Conservation (phyloP, 176 grass and related monocot genomes). For the Phoenix roebelenii region DNA sequence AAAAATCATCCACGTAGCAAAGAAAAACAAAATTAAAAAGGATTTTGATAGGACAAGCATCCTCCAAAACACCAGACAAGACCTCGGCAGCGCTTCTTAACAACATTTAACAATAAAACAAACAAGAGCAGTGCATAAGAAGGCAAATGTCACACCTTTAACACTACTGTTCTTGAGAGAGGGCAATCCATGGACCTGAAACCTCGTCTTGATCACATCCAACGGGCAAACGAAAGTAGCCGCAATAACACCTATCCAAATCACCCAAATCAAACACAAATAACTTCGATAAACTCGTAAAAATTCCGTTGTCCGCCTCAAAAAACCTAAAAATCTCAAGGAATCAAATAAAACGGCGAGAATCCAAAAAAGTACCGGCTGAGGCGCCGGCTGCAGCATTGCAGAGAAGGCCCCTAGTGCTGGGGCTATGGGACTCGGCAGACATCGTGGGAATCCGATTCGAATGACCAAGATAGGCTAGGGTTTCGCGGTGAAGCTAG, state of each 20-base stretch:
- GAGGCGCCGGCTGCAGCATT: conserved; percentile 71
- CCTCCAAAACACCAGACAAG: too few species aligned
- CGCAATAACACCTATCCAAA: conserved; percentile 53
- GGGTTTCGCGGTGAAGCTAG: neutral
- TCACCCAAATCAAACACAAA: neutral
- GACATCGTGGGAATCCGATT: conserved; percentile 40
- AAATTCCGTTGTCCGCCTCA: neutral
- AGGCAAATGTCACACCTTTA: conserved; percentile 34
- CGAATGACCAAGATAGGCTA: neutral
- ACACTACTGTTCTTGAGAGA: conserved; percentile 26
- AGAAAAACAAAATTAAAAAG: too few species aligned
- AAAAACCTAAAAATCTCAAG: conserved; percentile 1
- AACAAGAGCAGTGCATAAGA: too few species aligned
- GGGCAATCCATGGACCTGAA: conserved; percentile 80
- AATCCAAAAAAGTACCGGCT: conserved; percentile 33
- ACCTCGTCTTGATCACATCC: conserved; percentile 97
- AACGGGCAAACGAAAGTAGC: conserved; percentile 97
- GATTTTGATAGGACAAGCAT: too few species aligned
- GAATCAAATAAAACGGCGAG: neutral
- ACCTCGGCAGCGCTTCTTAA: too few species aligned
- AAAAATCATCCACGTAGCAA: too few species aligned
- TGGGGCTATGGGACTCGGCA: conserved; percentile 23
- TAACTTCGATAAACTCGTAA: neutral
- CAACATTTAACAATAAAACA: too few species aligned
- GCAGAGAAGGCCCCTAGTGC: conserved; percentile 42